Conservation (phyloP, 306 rosid species). For the Fagus crenata region DNA sequence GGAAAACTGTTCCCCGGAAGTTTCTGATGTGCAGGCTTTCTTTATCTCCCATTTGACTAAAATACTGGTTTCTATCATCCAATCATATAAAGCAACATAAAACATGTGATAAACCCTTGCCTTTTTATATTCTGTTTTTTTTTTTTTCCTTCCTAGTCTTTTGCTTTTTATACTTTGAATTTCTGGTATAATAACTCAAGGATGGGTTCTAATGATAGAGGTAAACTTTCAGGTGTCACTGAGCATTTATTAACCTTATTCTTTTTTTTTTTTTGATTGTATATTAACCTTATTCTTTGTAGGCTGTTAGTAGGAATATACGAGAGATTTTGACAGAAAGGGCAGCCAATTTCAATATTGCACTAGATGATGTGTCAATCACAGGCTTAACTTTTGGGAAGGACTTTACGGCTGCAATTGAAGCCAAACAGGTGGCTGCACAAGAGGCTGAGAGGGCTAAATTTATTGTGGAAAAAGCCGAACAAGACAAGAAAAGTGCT, state of each 20-base stretch:
- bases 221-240: background rate
- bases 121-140: background rate
- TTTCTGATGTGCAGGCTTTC: background rate
- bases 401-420: constrained; percentile 89
- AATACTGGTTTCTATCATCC: background rate
- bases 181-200: background rate
- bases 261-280: background rate
- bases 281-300: constrained; percentile 18
- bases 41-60: background rate
- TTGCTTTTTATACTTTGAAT: background rate
- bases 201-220: background rate
- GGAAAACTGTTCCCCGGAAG: background rate
- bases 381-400: constrained; percentile 72
- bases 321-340: constrained; percentile 73
- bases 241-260: constrained; percentile 12
- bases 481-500: constrained; percentile 89
- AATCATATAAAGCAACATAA: background rate
- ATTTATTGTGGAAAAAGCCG: constrained; percentile 86
- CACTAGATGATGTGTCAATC: constrained; percentile 89
- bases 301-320: constrained; percentile 90
- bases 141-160: background rate
- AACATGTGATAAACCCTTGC: background rate
- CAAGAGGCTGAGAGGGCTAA: constrained; percentile 98
- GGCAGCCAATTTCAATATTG: constrained; percentile 80
- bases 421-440: constrained; percentile 96